Base-by-base conservation (phyloP, 2,329 filamentous ascomycete species). In the Nannizziopsis barbatae region DNA sequence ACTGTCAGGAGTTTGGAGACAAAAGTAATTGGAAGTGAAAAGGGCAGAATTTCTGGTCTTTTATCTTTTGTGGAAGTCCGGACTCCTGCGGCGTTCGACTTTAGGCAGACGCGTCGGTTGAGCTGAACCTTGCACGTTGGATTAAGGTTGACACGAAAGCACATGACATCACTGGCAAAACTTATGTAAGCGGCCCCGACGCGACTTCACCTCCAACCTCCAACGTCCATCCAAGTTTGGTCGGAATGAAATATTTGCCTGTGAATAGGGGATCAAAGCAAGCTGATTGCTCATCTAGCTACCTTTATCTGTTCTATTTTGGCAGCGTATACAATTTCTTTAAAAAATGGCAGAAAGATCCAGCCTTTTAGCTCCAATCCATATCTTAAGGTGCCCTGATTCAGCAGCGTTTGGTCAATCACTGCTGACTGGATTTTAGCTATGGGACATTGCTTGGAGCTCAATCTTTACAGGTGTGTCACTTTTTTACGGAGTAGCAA, bases 381-480 rank as follows among this genome's bases (percentile, higher is more conserved):
- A 56, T 50, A 52, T 57, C 31, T 31, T 56, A 20, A 58, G 55
- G 55, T 53, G 37, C 41, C 40, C n/a, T 17, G 11, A 10, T 12
- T 2, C 32, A 41, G 20, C 20, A 9, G n/a, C 30, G 10, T 10
- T 17, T 5, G 15, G 2, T 37, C 12, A 2, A 30, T 6, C 46
- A 18, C 18, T 14, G 31, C 32, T 43, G 18, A 49, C 15, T 38
- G 30, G 6, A 6, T 30, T 51, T 41, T 57, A 92, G 86, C 62
- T 95, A 93, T 69, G 88, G 87, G 56, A 88, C 86, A 15, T 77
- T 96, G 43, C 73, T 96, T 11, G 92, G 92, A 55, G 83, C 83
- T 22, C 84, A 87, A 35, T 75, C 95, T 65, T 96, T 88, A 68
- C 87, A 96, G 65, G 82, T 84, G 67, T 64, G 66, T 47, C 41